A percentile compares a stretch with the other conserved stretches of the same genome.
Evolutionary conservation across 2,329 filamentous ascomycete genomes (phyloP).

Genomic region (Pseudophaeomoniella oleicola): DNA sequence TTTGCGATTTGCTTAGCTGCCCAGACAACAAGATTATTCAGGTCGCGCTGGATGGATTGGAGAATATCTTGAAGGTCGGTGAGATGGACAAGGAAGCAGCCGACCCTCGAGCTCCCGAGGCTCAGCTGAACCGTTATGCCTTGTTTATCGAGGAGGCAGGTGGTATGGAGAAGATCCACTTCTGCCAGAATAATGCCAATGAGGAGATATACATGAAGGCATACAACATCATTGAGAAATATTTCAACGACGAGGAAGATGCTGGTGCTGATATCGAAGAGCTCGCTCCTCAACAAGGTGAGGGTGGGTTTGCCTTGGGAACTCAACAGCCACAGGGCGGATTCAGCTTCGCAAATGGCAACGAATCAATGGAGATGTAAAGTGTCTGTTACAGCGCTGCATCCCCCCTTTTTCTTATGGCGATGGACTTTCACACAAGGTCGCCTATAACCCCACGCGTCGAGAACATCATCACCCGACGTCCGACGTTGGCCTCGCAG

Average conservation of each 20-base stretch:
- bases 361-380: conserved; percentile 64
- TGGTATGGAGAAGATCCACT: conserved; percentile 99
- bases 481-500: no score
- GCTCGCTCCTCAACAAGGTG: conserved; percentile 55
- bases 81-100: conserved; percentile 93
- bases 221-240: conserved; percentile 99
- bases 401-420: no score
- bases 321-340: conserved; percentile 57
- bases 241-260: conserved; percentile 97
- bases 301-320: conserved; percentile 59
- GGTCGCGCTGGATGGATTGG: conserved; percentile 88
- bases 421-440: no score
- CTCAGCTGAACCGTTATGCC: conserved; percentile 84
- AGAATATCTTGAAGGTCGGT: conserved; percentile 99
- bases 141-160: conserved; percentile 97
- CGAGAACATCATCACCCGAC: no score
- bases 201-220: conserved; percentile 99
- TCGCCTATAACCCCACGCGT: no score
- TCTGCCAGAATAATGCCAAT: conserved; percentile 99
- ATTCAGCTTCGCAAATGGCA: conserved; percentile 79
- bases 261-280: conserved; percentile 64
- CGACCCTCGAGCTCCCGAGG: conserved; percentile 50
- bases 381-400: no score
- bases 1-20: conserved; percentile 88
- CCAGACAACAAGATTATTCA: conserved; percentile 99